phyloP scores from a whole-genome alignment of 257 asterid species.

The Ligustrum vulgare region DNA sequence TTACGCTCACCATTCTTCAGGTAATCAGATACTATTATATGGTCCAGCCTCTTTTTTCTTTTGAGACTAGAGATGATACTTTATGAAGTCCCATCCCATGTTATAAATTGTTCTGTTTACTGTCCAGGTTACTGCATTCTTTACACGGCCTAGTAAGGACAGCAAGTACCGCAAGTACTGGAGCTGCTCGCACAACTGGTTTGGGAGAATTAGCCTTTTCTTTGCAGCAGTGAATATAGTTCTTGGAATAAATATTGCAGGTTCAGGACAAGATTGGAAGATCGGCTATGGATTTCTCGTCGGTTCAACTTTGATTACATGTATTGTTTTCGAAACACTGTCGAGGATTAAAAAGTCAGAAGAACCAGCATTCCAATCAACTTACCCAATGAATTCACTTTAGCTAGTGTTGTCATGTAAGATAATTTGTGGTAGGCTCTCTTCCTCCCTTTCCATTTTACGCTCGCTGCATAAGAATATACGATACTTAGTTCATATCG shows the following conservation, averaged over 20 bases:
- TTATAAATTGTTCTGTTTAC: neutral
- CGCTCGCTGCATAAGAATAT: neutral
- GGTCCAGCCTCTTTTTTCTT: too few relatives aligned
- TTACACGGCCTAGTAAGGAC: constrained; percentile 60
- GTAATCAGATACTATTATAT: too few relatives aligned
- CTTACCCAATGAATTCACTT: constrained; percentile 47
- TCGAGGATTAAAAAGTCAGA: constrained; percentile 44
- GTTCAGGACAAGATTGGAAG: constrained; percentile 61
- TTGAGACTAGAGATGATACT: too few relatives aligned
- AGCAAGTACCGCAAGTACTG: constrained; percentile 68
- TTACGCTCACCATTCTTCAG: constrained; percentile 72
- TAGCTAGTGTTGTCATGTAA: constrained; percentile 32
- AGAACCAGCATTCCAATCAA: constrained; percentile 39
- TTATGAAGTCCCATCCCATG: too few relatives aligned
- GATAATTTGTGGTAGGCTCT: constrained; percentile 3
- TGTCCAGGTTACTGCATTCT: constrained; percentile 68
- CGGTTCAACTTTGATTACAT: constrained; percentile 41
- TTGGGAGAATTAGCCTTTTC: constrained; percentile 69
- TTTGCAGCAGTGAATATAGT: constrained; percentile 73
- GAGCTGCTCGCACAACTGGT: constrained; percentile 74
- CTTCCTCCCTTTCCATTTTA: neutral
- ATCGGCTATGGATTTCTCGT: constrained; percentile 73
- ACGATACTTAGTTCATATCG: neutral
- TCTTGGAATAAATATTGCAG: constrained; percentile 70
- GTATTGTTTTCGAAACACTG: constrained; percentile 60